Evolutionary conservation across 805 yeast species (phyloP).

Genomic region (Ogataea nonfermentans): DNA sequence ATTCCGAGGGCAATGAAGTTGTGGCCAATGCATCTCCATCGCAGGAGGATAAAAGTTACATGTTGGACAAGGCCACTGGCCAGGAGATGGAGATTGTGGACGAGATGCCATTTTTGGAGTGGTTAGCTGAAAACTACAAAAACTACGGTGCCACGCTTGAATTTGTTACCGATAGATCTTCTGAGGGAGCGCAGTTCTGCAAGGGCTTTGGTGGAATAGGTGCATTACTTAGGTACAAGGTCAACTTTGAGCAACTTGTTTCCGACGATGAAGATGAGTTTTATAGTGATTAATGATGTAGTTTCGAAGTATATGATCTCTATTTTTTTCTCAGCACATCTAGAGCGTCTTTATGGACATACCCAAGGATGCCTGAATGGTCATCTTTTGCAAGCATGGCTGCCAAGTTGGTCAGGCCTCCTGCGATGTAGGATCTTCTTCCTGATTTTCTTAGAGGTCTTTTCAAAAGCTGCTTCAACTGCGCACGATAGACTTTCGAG

Average conservation of each 20-base stretch:
- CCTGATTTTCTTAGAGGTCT: constrained; percentile 59
- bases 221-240: constrained; percentile 92
- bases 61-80: constrained; percentile 82
- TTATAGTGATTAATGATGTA: constrained; percentile 44
- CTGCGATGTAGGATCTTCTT: constrained; percentile 73
- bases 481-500: constrained; percentile 42
- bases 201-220: constrained; percentile 99
- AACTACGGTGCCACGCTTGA: constrained; percentile 94
- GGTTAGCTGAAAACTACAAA: constrained; percentile 97
- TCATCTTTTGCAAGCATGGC: constrained; percentile 65
- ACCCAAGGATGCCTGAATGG: constrained; percentile 67
- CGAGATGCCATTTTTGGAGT: constrained; percentile 86
- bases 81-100: constrained; percentile 85
- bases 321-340: constrained; percentile 45
- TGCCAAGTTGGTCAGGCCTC: constrained; percentile 76
- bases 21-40: constrained; percentile 72
- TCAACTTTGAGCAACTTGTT: constrained; percentile 91
- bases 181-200: constrained; percentile 98
- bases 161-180: constrained; percentile 93
- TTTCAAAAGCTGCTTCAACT: constrained; percentile 51
- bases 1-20: constrained; percentile 74
- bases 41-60: constrained; percentile 69
- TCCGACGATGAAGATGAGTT: constrained; percentile 88
- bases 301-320: constrained; percentile 2
- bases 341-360: constrained; percentile 63